Conservation (phyloP, 352 stramenopile species). For the Peronosclerospora sorghi region DNA sequence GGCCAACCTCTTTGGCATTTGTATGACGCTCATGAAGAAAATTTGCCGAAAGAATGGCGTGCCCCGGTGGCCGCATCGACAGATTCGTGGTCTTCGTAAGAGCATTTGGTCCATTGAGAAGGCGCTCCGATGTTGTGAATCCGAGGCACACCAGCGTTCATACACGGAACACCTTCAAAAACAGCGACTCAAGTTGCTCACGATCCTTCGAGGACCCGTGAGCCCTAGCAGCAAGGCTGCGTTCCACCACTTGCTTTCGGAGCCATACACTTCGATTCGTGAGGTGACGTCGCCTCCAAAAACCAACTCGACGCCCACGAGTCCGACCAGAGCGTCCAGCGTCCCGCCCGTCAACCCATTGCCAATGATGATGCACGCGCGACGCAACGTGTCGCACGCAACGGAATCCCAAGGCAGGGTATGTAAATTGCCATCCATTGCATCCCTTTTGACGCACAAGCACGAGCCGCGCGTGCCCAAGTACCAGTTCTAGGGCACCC, state of each 20-base stretch:
- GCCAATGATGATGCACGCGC: conserved; percentile 10
- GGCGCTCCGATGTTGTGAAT: conserved; percentile 51
- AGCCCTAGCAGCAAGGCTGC: conserved; percentile 32
- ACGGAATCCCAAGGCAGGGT: conserved; percentile 15
- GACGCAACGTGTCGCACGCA: conserved; percentile 2
- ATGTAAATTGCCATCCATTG: conserved; percentile 45
- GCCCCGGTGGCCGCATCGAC: conserved; percentile 59
- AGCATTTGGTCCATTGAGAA: conserved; percentile 78
- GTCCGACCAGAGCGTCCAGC: not conserved
- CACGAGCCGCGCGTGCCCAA: conserved; percentile 10
- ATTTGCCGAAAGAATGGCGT: conserved; percentile 75
- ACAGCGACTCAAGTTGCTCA: conserved; percentile 56
- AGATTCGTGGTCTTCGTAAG: conserved; percentile 62
- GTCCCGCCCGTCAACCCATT: conserved; percentile 12
- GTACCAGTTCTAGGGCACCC: conserved; percentile 25
- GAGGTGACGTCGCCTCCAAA: conserved; percentile 25
- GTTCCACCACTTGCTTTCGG: conserved; percentile 54
- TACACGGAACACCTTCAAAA: conserved; percentile 69
- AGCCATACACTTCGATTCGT: conserved; percentile 46
- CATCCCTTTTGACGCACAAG: conserved; percentile 36
- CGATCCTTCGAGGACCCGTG: conserved; percentile 49
- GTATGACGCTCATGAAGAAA: conserved; percentile 81
- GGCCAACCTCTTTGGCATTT: conserved; percentile 66
- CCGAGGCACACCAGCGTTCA: conserved; percentile 43
- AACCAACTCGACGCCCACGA: not conserved